phyloP scores from a whole-genome alignment of 1,284 basidiomycete species.

The Apiotrichum domesticum region DNA sequence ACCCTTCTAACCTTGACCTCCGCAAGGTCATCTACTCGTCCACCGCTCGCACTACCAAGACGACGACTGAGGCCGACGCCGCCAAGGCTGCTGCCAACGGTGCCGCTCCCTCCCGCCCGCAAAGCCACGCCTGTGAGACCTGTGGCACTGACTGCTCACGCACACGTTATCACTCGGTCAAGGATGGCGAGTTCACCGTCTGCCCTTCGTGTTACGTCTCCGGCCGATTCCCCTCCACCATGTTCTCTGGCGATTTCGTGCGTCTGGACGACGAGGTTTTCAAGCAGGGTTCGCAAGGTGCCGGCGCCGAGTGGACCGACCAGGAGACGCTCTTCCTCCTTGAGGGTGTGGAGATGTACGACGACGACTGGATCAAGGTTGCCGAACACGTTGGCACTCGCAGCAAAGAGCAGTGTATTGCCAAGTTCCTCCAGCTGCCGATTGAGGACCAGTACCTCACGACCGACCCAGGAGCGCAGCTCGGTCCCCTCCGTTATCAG shows the following conservation, averaged over 20 bases:
- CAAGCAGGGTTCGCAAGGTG: constrained; percentile 50
- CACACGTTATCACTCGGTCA: constrained; percentile 86
- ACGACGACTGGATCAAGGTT: constrained; percentile 92
- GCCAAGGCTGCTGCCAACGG: constrained; percentile 54
- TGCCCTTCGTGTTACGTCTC: constrained; percentile 90
- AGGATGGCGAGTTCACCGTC: constrained; percentile 78
- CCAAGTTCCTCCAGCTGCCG: constrained; percentile 90
- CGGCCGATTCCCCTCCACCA: constrained; percentile 88
- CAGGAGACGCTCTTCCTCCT: constrained; percentile 82
- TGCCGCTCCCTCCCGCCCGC: constrained; percentile 45
- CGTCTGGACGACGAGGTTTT: constrained; percentile 63
- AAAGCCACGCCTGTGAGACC: constrained; percentile 78
- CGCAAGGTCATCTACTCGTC: constrained; percentile 83
- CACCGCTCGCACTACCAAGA: constrained; percentile 62
- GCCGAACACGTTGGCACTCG: constrained; percentile 88
- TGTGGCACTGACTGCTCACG: constrained; percentile 89
- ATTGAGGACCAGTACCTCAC: constrained; percentile 85
- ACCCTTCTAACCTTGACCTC: constrained; percentile 65
- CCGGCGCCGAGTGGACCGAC: constrained; percentile 75
- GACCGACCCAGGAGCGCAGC: constrained; percentile 46
- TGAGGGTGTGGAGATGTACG: constrained; percentile 95
- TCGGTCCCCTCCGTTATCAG: constrained; percentile 70
- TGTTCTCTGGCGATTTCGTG: constrained; percentile 98
- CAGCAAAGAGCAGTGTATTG: constrained; percentile 88
- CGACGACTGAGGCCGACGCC: constrained; percentile 62